phyloP scores from a whole-genome alignment of 371 early-diverging fungal species.

The Parasitella parasitica region DNA sequence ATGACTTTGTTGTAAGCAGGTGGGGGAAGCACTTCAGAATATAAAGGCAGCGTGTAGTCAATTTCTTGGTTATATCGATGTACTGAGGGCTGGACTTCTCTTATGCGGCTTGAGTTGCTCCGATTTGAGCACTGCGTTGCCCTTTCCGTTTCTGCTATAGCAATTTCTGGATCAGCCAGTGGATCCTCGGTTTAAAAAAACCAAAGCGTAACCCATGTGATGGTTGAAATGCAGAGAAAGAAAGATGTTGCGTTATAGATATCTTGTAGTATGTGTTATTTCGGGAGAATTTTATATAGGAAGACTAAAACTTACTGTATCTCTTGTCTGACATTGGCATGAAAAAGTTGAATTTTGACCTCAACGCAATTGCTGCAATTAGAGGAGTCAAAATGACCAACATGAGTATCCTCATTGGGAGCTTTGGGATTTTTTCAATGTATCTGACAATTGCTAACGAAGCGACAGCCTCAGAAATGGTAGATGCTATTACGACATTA shows the following conservation, averaged over 20 bases:
- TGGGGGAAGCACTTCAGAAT: neutral
- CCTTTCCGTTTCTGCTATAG: neutral
- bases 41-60: slow-evolving; percentile 1
- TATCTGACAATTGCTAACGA: neutral
- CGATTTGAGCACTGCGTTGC: neutral
- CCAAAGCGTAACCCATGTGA: neutral
- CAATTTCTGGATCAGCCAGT: neutral
- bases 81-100: neutral
- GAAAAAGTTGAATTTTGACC: neutral
- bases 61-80: neutral
- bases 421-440: neutral
- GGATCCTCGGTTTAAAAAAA: neutral
- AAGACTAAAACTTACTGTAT: neutral
- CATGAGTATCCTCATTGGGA: neutral
- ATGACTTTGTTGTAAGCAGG: neutral
- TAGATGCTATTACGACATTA: neutral
- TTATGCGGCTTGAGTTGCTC: neutral
- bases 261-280: neutral
- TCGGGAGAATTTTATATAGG: no score
- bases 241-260: neutral
- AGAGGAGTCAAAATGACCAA: neutral
- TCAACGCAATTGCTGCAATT: neutral
- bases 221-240: neutral
- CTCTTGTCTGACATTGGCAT: neutral
- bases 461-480: neutral